Evolutionary conservation across 805 yeast genomes (phyloP), one percentile per base, ranked within the genome.

Genomic region (Candida cerambycidarum): DNA sequence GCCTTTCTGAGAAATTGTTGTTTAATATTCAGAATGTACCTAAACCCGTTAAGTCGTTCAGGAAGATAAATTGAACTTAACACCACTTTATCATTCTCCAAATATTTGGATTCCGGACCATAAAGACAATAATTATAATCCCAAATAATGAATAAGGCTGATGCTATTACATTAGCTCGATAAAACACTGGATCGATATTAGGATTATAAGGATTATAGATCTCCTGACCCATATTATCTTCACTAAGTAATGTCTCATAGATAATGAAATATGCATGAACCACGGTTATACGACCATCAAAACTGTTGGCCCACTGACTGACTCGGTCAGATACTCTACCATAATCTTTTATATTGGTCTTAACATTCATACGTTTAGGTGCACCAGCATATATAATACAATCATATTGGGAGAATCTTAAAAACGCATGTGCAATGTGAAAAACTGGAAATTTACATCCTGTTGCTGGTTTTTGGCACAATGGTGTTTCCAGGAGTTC

Each of bases 221-320:
- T n/a, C 12, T 39, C 36, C 5, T 31, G 19, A 28, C 41, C 41
- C 6, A 14, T 7, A 5, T 39, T 31, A 21, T 32, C 37, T 53
- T 82, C 85, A 59, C 75, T 76, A 18, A 39, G 28, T 16, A 39
- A 31, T 3, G 32, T 21, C 13, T 39, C 42, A 21, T 28, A 39
- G 8, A 83, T 52, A 39, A 80, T 65, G 50, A 78, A 63, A 46
- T 78, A 78, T 19, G 84, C 82, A 54, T 83, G 85, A 30, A 81
- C 66, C 7, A 78, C 74, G 13, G 80, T 69, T n/a, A 76, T 59
- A 44, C 71, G 69, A 8, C 82, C 84, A 45, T 65, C 69, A 11
- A 58, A 43, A 3, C 74, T 64, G 5, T 56, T 54, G 1, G 80
- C 67, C 79, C 85, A 78, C 39, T 71, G 76, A 27, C 68, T 59